These are phyloP conservation scores for Ottelia alismoides DNA, from an alignment of 106 monocot genomes.

Conservation along the genomic window DNA sequence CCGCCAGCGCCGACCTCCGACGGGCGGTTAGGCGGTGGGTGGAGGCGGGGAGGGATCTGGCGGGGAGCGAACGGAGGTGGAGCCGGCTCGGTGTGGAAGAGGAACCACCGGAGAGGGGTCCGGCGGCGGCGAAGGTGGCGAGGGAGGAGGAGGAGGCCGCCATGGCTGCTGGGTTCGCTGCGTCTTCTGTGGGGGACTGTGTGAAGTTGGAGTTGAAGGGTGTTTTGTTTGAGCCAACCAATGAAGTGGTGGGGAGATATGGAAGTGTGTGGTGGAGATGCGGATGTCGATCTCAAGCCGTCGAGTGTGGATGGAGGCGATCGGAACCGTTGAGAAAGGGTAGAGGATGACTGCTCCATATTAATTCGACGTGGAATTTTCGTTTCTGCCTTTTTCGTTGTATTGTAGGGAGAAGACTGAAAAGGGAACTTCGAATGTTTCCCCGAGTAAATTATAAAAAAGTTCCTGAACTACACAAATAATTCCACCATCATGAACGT, in stretches of 20 bases:
- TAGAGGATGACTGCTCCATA: slow-evolving; percentile 25
- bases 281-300: slow-evolving; percentile 11
- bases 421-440: too few relatives aligned
- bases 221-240: neutral
- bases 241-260: too few relatives aligned
- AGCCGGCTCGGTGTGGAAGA: slow-evolving; percentile 2
- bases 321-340: too few relatives aligned
- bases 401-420: too few relatives aligned
- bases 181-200: neutral
- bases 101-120: slow-evolving; percentile 17
- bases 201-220: neutral
- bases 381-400: too few relatives aligned
- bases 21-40: neutral
- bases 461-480: too few relatives aligned
- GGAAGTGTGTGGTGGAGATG: neutral
- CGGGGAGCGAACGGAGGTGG: slow-evolving; percentile 4
- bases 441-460: too few relatives aligned
- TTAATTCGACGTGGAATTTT: slow-evolving; percentile 15
- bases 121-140: slow-evolving; percentile 27
- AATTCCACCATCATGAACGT: too few relatives aligned
- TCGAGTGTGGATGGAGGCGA: too few relatives aligned
- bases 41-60: slow-evolving; percentile 19
- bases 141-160: slow-evolving; percentile 42
- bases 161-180: slow-evolving; percentile 8
- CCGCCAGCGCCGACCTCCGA: neutral